These are phyloP conservation scores for Physcomitrium patens DNA, from an alignment of 225 moss, liverwort and hornwort genomes.

Conservation along the genomic window DNA sequence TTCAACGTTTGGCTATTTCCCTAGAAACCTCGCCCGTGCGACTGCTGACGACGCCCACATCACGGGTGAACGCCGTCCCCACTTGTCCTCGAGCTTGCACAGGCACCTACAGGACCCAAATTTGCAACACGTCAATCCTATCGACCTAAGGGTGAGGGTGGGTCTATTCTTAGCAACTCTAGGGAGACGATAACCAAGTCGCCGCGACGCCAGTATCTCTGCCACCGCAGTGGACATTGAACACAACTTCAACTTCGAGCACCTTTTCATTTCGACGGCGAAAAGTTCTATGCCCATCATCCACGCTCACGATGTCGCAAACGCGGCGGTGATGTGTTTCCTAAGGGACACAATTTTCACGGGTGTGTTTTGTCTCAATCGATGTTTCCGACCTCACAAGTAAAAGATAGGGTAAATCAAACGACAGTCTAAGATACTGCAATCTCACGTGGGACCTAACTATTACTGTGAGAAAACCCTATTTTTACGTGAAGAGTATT, in stretches of 20 bases:
- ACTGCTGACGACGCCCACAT: conserved; percentile 31
- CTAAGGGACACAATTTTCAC: no score
- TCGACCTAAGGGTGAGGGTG: background rate
- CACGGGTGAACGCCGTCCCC: background rate
- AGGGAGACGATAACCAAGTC: background rate
- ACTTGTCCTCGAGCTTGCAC: background rate
- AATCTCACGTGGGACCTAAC: no score
- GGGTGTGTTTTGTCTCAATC: no score
- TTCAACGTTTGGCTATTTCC: conserved; percentile 24
- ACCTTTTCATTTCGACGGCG: conserved; percentile 7
- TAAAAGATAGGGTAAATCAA: no score
- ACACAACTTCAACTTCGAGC: conserved; percentile 36
- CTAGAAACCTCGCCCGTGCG: conserved; percentile 28
- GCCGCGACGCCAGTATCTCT: conserved; percentile 34
- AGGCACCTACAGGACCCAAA: background rate
- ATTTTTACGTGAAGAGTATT: no score
- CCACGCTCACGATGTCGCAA: no score
- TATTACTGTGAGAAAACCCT: no score
- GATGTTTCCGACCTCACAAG: no score
- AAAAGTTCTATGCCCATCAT: background rate
- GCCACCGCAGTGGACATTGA: background rate
- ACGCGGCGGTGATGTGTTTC: no score
- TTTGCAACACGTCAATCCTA: background rate
- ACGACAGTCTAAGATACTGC: no score
- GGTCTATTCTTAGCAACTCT: background rate